Evolutionary conservation across 805 yeast species (phyloP), one percentile per base, ranked within the genome.

Genomic region (Wickerhamomyces alni): DNA sequence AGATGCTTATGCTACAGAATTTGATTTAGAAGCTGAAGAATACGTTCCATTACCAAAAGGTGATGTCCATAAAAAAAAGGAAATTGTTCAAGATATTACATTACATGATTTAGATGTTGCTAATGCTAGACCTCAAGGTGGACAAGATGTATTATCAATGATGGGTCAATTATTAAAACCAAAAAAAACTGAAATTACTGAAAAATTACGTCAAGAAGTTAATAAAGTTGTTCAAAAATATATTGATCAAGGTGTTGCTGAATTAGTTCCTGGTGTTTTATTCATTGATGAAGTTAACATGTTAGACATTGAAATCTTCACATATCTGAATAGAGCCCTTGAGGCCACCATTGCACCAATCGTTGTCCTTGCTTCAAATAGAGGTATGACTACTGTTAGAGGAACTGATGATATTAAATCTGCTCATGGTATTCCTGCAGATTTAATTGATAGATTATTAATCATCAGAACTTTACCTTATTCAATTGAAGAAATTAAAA

Each of bases 41-140:
- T 93, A 93, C 63, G 98, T 93, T 17, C 96, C 99, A 32, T 74
- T 94, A 54, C 99, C 99, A 45, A 94, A 93, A 67, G 99, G 99
- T 39, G 99, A 93, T 63, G 95, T 93, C 33, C 99, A 93, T 69
- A 89, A 91, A 61, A 88, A 93, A 73, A 93, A 93, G 62, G 98
- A 93, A 65, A 88, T 91, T 53, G 95, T 93, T 17, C 99, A 93
- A 67, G 97, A 93, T 52, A 96, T 93, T 33, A 87, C 98, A 3
- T 73, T 93, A 52, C 97, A 93, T 61, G 99, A 93, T 62, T 73
- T 93, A 59, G 99, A 93, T 63, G 84, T 87, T 42, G 97, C 98
- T 36, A 93, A 93, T 59, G 89, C 98, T 2, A 77, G 93, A 55
- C 99, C 98, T 17, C 82, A 78, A 58, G 99, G 98, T 46, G 99